Percentiles rank a stretch among this genome's conserved stretches.
Conservation (phyloP, 768 basidiomycete genomes). For the Daedalea quercina region DNA sequence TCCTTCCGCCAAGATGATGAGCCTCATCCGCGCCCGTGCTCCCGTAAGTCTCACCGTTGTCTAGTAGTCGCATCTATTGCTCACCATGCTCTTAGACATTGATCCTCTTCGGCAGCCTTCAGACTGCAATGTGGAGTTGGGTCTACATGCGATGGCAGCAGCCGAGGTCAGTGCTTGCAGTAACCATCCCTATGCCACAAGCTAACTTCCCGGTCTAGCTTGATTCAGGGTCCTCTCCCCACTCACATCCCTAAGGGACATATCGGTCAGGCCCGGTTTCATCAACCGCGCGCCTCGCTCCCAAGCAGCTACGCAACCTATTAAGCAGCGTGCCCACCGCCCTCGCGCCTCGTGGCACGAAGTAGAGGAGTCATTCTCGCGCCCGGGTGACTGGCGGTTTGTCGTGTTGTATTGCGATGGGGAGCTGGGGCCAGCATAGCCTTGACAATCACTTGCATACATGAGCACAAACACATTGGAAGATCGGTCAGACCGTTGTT, state of each 20-base stretch:
- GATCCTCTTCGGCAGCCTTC: slow-evolving; percentile 18
- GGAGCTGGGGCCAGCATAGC: background rate
- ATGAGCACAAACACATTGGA: background rate
- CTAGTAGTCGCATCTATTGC: background rate
- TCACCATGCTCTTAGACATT: slow-evolving; percentile 12
- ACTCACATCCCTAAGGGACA: slow-evolving; percentile 17
- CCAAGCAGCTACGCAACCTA: background rate
- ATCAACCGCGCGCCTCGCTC: background rate
- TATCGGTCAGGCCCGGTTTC: slow-evolving; percentile 13
- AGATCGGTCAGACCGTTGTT: background rate
- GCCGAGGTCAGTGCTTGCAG: slow-evolving; percentile 13
- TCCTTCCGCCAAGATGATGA: background rate
- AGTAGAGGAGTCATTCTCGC: background rate
- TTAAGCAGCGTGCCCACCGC: background rate
- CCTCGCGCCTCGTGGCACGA: background rate
- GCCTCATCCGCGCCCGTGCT: slow-evolving; percentile 13
- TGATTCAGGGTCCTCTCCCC: slow-evolving; percentile 14
- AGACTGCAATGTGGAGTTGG: slow-evolving; percentile 15
- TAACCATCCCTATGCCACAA: background rate
- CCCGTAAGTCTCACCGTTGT: slow-evolving; percentile 10
- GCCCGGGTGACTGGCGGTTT: background rate
- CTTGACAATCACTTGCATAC: background rate
- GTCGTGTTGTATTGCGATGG: background rate
- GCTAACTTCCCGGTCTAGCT: background rate
- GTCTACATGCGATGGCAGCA: slow-evolving; percentile 18